Evolutionary conservation across 768 basidiomycete species (phyloP).

Genomic region (Baorangia bicolor): DNA sequence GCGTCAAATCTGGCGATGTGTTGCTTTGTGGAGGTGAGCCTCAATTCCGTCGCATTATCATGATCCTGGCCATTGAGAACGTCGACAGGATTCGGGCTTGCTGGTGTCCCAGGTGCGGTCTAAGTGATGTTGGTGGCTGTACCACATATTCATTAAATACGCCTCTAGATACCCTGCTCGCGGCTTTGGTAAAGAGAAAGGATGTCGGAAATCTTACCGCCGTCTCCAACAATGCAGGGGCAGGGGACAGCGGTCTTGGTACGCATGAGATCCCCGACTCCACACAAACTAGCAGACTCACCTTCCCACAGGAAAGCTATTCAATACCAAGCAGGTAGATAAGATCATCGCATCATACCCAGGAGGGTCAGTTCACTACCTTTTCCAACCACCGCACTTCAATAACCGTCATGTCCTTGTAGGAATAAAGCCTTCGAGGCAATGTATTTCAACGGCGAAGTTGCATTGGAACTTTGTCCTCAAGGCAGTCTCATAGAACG

Average conservation of each 20-base stretch:
- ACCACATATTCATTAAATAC: neutral
- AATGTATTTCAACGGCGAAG: constrained; percentile 75
- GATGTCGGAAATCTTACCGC: constrained; percentile 77
- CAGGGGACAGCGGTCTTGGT: constrained; percentile 71
- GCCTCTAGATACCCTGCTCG: constrained; percentile 72
- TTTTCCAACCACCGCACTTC: neutral
- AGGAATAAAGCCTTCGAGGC: constrained; percentile 88
- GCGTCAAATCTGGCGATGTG: constrained; percentile 76
- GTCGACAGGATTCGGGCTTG: constrained; percentile 76
- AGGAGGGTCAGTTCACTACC: constrained; percentile 56
- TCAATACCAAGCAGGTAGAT: constrained; percentile 71
- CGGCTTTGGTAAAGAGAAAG: constrained; percentile 68
- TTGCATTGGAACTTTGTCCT: constrained; percentile 85
- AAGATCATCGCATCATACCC: constrained; percentile 91
- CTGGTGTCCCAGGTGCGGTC: constrained; percentile 76
- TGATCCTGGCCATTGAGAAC: neutral
- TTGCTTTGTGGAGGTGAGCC: constrained; percentile 78
- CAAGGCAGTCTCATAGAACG: constrained; percentile 91
- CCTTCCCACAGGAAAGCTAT: constrained; percentile 56
- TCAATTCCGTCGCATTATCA: neutral
- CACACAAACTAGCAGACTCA: neutral
- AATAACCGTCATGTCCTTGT: constrained; percentile 1
- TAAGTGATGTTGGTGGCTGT: neutral
- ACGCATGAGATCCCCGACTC: neutral
- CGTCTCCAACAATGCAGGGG: constrained; percentile 87